These are phyloP conservation scores for Botrytis aclada DNA, from an alignment of 2,329 filamentous ascomycete genomes.

Conservation along the genomic window DNA sequence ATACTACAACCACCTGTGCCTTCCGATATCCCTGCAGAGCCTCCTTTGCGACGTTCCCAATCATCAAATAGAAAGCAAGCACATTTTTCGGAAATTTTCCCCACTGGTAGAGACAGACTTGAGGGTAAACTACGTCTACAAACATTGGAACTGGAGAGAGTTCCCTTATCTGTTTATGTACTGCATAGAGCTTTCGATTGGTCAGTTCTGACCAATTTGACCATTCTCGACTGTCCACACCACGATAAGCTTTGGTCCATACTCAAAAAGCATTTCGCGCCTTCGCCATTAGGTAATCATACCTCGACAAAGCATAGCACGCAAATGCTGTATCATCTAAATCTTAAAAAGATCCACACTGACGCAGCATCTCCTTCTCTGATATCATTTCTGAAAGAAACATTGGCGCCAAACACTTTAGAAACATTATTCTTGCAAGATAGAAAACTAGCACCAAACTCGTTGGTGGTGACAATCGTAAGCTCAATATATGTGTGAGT, in stretches of 20 bases:
- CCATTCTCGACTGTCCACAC: conserved; percentile 69
- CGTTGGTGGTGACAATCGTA: conserved; percentile 57
- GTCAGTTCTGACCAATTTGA: conserved; percentile 67
- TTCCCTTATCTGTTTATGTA: conserved; percentile 70
- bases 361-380: conserved; percentile 67
- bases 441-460: conserved; percentile 47
- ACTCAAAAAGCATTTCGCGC: conserved; percentile 60
- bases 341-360: conserved; percentile 71
- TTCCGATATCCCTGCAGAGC: conserved; percentile 22
- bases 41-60: conserved; percentile 31
- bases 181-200: conserved; percentile 71
- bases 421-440: conserved; percentile 78
- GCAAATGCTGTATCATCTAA: conserved; percentile 56
- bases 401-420: conserved; percentile 73
- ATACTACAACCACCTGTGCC: conserved; percentile 1
- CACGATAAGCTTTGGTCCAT: conserved; percentile 75
- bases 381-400: conserved; percentile 72
- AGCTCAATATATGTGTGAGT: conserved; percentile 18
- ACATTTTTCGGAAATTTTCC: conserved; percentile 29
- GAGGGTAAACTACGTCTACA: conserved; percentile 64
- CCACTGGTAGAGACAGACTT: conserved; percentile 42
- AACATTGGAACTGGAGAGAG: conserved; percentile 70
- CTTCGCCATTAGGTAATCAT: conserved; percentile 37
- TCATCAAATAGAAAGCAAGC: conserved; percentile 29
- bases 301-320: conserved; percentile 37